These are phyloP conservation scores for Ceriops decandra DNA, from an alignment of 345 rosid genomes.

Conservation along the genomic window DNA sequence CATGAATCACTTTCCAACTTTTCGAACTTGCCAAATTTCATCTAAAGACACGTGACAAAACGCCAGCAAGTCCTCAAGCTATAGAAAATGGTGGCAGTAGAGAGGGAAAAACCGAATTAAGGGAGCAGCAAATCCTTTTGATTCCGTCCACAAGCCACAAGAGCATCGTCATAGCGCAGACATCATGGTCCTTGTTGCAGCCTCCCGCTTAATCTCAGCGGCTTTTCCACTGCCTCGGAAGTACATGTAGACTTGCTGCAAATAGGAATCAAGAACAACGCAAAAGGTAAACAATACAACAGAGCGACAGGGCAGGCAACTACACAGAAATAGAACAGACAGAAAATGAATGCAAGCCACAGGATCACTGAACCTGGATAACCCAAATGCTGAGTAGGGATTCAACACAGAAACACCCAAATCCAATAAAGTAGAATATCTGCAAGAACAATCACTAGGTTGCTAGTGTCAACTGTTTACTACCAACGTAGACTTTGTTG, in stretches of 20 bases:
- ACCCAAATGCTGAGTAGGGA: constrained; percentile 95
- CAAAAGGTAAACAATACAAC: background rate
- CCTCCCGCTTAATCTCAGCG: constrained; percentile 80
- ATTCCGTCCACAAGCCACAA: background rate
- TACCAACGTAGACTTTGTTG: background rate
- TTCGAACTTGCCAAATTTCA: constrained; percentile 5
- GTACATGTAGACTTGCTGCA: constrained; percentile 96
- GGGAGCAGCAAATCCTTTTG: background rate
- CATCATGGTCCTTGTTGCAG: constrained; percentile 65
- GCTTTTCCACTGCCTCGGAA: constrained; percentile 92
- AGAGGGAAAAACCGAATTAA: background rate
- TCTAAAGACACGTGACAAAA: background rate
- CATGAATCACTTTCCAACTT: background rate
- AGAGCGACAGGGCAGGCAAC: background rate
- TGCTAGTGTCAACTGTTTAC: constrained; percentile 4
- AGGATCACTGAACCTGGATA: constrained; percentile 61
- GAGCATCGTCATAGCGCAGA: constrained; percentile 49
- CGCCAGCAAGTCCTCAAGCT: background rate
- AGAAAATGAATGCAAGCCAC: too few species aligned
- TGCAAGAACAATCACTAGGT: constrained; percentile 29
- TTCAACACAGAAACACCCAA: constrained; percentile 66
- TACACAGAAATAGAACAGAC: background rate
- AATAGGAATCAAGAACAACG: constrained; percentile 2
- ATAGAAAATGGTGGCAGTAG: background rate
- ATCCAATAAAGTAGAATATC: constrained; percentile 87